phyloP scores from a whole-genome alignment of 768 basidiomycete species.

The Tephrocybe sp. region DNA sequence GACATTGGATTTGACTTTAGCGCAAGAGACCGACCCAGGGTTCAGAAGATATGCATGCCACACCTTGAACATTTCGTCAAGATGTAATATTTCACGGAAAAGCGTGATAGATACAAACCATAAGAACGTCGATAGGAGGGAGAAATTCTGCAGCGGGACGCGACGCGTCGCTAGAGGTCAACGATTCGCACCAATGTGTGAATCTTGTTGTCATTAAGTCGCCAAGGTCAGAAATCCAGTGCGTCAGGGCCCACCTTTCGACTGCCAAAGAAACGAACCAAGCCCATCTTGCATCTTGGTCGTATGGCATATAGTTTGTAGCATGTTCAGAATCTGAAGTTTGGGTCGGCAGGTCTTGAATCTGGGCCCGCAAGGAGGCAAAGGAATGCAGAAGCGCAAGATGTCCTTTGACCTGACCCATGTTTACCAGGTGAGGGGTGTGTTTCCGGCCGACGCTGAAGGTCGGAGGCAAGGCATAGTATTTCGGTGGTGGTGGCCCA shows the following conservation, averaged over 20 bases:
- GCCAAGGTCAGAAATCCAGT: not conserved
- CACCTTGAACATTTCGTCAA: constrained; percentile 7
- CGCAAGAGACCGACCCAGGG: constrained; percentile 11
- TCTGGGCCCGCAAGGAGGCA: not conserved
- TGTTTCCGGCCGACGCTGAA: constrained; percentile 9
- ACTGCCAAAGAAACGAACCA: constrained; percentile 17
- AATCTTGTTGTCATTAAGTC: constrained; percentile 7
- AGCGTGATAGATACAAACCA: constrained; percentile 9
- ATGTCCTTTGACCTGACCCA: constrained; percentile 10
- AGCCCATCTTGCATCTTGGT: constrained; percentile 12
- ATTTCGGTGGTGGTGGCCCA: not conserved
- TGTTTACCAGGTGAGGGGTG: constrained; percentile 7
- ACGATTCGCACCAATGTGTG: constrained; percentile 12
- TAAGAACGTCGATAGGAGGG: constrained; percentile 17
- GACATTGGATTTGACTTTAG: not conserved
- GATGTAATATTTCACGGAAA: not conserved
- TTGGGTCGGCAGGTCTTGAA: not conserved
- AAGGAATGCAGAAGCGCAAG: constrained; percentile 15
- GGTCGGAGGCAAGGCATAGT: constrained; percentile 3
- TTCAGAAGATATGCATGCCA: constrained; percentile 21
- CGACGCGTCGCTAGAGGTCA: not conserved
- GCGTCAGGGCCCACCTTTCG: constrained; percentile 6
- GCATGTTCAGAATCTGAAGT: not conserved
- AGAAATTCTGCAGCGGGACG: constrained; percentile 8
- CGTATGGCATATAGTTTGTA: constrained; percentile 1